These are phyloP conservation scores for Casuarina cunninghamiana DNA, from an alignment of 306 rosid species.

Conservation along the genomic window DNA sequence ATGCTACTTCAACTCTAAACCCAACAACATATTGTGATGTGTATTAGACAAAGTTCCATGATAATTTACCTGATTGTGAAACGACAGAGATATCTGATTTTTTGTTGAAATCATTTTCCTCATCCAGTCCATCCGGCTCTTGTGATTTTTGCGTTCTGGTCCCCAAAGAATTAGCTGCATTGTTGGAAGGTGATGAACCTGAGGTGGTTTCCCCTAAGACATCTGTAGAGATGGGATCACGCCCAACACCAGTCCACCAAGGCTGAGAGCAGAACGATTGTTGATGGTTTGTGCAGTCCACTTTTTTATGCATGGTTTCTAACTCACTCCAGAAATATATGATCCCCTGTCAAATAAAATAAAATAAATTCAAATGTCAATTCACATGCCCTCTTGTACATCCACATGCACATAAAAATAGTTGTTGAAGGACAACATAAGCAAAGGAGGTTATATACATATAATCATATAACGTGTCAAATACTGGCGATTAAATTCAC, in stretches of 20 bases:
- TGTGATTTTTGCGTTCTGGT: slow-evolving; percentile 6
- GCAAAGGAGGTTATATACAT: not conserved
- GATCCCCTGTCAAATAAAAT: not conserved
- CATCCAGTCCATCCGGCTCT: slow-evolving; percentile 5
- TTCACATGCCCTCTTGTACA: not conserved
- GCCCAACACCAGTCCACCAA: slow-evolving; percentile 31
- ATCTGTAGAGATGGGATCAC: slow-evolving; percentile 18
- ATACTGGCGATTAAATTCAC: too few relatives aligned
- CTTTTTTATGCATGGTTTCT: slow-evolving; percentile 29
- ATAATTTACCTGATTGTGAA: not conserved
- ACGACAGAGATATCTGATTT: not conserved
- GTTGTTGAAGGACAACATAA: not conserved
- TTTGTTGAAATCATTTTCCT: slow-evolving; percentile 3
- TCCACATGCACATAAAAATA: not conserved
- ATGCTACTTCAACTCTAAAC: not conserved
- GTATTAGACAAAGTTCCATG: not conserved
- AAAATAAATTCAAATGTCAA: too few relatives aligned
- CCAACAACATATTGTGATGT: not conserved
- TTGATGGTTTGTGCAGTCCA: slow-evolving; percentile 1
- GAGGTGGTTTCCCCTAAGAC: slow-evolving; percentile 10
- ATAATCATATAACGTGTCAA: too few relatives aligned
- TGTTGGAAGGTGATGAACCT: slow-evolving; percentile 22
- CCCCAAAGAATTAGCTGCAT: slow-evolving; percentile 15
- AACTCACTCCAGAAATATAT: not conserved
- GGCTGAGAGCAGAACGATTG: slow-evolving; percentile 12